Evolutionary conservation across 2,329 filamentous ascomycete species (phyloP).

Genomic region (Rhytidhysteron rufulum): DNA sequence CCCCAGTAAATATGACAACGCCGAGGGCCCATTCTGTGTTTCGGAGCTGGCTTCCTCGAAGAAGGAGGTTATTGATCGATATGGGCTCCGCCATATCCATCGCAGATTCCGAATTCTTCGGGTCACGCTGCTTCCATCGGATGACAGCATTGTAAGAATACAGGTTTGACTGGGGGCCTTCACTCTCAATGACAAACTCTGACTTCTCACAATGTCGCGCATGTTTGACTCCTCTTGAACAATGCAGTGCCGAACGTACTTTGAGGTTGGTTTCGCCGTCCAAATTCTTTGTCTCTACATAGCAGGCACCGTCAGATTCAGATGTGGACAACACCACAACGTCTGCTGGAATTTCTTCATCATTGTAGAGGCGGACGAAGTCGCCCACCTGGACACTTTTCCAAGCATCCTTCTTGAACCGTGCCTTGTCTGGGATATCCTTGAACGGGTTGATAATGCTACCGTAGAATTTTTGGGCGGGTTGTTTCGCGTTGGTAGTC

Average conservation of each 20-base stretch:
- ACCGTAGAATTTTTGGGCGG: slow-evolving; percentile 55
- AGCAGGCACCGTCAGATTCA: slow-evolving; percentile 89
- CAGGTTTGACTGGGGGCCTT: slow-evolving; percentile 85
- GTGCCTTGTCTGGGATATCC: slow-evolving; percentile 63
- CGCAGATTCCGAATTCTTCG: slow-evolving; percentile 57
- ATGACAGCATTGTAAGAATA: slow-evolving; percentile 93
- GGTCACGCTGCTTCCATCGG: slow-evolving; percentile 74
- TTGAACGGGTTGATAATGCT: slow-evolving; percentile 71
- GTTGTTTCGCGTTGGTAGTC: slow-evolving; percentile 13
- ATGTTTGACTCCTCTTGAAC: slow-evolving; percentile 76
- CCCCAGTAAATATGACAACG: slow-evolving; percentile 88
- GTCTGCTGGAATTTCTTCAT: slow-evolving; percentile 92
- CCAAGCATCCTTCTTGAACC: slow-evolving; percentile 92
- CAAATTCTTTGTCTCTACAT: slow-evolving; percentile 96
- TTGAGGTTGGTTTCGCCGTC: slow-evolving; percentile 98
- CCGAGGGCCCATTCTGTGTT: slow-evolving; percentile 97
- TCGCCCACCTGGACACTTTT: slow-evolving; percentile 94
- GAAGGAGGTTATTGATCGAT: slow-evolving; percentile 88
- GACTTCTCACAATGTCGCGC: slow-evolving; percentile 88
- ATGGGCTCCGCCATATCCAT: slow-evolving; percentile 88
- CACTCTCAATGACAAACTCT: slow-evolving; percentile 85
- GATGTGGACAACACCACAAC: slow-evolving; percentile 90
- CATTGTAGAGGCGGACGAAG: slow-evolving; percentile 93
- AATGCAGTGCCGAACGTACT: slow-evolving; percentile 85
- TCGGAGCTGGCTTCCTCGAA: slow-evolving; percentile 87